Evolutionary conservation across 2,329 filamentous ascomycete genomes (phyloP), one percentile per base, ranked within the genome.

Genomic region (Aureobasidium namibiae): DNA sequence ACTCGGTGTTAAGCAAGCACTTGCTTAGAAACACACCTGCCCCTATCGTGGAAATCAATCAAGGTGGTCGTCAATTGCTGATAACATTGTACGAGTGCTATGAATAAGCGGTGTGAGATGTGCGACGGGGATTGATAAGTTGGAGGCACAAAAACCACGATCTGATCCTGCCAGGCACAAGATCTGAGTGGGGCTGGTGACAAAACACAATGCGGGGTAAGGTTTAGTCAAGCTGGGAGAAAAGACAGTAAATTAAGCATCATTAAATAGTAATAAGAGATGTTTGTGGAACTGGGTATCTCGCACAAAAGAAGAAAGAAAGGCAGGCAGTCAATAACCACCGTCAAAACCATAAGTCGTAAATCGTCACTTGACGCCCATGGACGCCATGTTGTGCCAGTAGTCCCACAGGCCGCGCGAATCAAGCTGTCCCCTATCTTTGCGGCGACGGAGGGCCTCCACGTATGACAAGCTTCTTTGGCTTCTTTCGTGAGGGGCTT

Each of bases 391-490:
- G 42, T 57, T 57, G 33, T 57, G 48, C 60, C 60, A 61, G n/a
- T 59, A 59, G 29, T 61, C 60, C 60, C 54, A 61, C 9, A 61
- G 38, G 10, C 53, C 60, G 24, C 60, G 53, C 9, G 41, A 46
- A 8, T 57, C 54, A 31, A 29, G 54, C 23, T 57, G 54, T 16
- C 42, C 41, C 23, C 33, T 54, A 48, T 56, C 49, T 45, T 39
- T 61, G 34, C 61, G 60, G 34, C 60, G 60, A 44, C 60, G 60
- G 46, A 61, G 62, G 46, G 62, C 62, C 24, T 56, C 62, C 60
- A 63, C 62, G 62, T 63, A 63, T 48, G 59, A 62, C 61, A 63
- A 61, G 60, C 60, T 59, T 59, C 53, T 62, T 60, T 41, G 56
- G 41, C 38, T 57, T 60, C 34, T 50, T 52, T 57, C 48, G 18